Evolutionary conservation across 2,329 filamentous ascomycete genomes (phyloP), one percentile per base, ranked within the genome.

Genomic region (Sporothrix euskadiensis): DNA sequence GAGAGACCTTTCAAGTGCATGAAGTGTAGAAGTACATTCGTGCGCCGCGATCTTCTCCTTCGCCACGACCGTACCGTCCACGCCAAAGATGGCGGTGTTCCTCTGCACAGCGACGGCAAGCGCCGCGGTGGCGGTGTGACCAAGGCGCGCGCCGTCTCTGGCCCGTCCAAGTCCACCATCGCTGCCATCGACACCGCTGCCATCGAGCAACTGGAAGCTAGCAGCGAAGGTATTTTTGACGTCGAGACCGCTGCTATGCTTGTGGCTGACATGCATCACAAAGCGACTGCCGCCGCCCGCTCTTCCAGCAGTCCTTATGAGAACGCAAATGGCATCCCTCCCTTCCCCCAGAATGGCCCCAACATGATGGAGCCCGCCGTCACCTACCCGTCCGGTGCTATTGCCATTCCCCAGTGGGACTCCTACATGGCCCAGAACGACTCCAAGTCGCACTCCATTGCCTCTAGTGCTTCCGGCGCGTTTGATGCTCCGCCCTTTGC

Each of bases 51-150:
- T 84, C 88, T 99, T 76, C 90, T 99, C 71, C 90, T 99, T 78
- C 92, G 96, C 82, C 96, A 99, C 85, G 96, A 99, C 83, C 93
- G 96, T 80, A 99, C 96, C 77, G 96, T 99, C 76, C 96, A 99
- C 84, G 96, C 96, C 76, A 98, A 98, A 85, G 96, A 99, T 85
- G 95, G 95, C 78, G 95, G 96, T 77, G 89, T 96, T 71, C 95
- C 95, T 77, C 89, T 98, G 65, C 94, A 97, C 82, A 97, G 94
- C 83, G 96, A 98, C 83, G 92, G 93, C 77, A 97, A 98, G 86
- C 92, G 94, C 79, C 91, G 93, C 76, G 88, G 91, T 76, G 88
- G 88, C 39, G 76, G 75, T n/a, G 74, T 77, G 70, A 87, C 90
- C 75, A 94, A 94, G 83, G 85, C 91, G 71, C 86, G 88, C 77